phyloP scores from a whole-genome alignment of 345 rosid species.

The Geranium brycei region DNA sequence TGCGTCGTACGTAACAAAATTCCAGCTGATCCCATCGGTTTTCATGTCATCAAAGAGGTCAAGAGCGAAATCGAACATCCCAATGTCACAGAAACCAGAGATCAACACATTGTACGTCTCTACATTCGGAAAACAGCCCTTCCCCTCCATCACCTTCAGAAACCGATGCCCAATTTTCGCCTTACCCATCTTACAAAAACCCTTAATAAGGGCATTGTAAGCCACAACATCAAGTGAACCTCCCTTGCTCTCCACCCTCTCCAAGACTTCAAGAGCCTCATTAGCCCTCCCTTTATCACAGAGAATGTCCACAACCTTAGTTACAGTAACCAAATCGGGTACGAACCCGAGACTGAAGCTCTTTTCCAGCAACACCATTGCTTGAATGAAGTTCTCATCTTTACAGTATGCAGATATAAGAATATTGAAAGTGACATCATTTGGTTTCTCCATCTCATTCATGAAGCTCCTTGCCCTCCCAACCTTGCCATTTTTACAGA shows the following conservation, averaged over 20 bases:
- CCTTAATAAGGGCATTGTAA: slow-evolving; percentile 58
- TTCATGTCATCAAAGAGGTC: slow-evolving; percentile 68
- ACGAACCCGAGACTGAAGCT: slow-evolving; percentile 48
- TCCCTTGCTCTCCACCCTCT: slow-evolving; percentile 60
- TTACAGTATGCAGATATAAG: slow-evolving; percentile 65
- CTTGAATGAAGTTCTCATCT: slow-evolving; percentile 52
- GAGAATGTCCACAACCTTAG: slow-evolving; percentile 57
- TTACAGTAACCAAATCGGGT: slow-evolving; percentile 54
- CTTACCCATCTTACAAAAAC: slow-evolving; percentile 54
- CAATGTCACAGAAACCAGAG: slow-evolving; percentile 39
- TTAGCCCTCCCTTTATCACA: slow-evolving; percentile 49
- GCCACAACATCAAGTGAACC: slow-evolving; percentile 53
- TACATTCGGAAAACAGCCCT: slow-evolving; percentile 64
- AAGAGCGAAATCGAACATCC: slow-evolving; percentile 52
- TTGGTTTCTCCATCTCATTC: slow-evolving; percentile 56
- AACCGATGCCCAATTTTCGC: slow-evolving; percentile 40
- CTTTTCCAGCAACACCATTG: slow-evolving; percentile 67
- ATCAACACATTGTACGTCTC: slow-evolving; percentile 60
- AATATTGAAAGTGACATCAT: slow-evolving; percentile 61
- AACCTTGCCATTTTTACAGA: slow-evolving; percentile 63
- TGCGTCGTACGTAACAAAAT: slow-evolving; percentile 42
- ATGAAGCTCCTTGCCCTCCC: slow-evolving; percentile 82
- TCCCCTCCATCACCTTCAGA: slow-evolving; percentile 64
- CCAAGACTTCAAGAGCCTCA: slow-evolving; percentile 58
- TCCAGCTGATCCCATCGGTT: slow-evolving; percentile 56